phyloP scores from a whole-genome alignment of 2,329 filamentous ascomycete species.

The Pseudogymnoascus verrucosus region DNA sequence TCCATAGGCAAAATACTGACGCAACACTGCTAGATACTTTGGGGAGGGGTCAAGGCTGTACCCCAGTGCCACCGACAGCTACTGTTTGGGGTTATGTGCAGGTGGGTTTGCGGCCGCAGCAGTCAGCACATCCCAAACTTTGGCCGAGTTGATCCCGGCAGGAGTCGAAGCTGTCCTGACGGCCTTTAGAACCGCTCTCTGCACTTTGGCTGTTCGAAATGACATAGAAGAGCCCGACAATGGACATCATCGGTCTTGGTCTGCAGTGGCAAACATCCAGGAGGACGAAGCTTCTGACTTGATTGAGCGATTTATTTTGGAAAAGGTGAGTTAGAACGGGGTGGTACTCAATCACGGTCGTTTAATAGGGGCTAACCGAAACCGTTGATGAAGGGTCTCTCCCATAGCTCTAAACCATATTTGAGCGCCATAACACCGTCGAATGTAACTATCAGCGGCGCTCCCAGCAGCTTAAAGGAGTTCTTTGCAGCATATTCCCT shows the following conservation, averaged over 20 bases:
- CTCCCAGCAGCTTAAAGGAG: not conserved
- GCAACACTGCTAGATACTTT: not conserved
- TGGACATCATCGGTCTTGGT: slow-evolving; percentile 12
- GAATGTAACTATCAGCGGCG: slow-evolving; percentile 13
- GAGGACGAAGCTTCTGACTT: not conserved
- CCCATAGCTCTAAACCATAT: slow-evolving; percentile 1
- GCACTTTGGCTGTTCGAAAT: not conserved
- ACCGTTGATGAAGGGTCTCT: not conserved
- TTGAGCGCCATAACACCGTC: slow-evolving; percentile 7
- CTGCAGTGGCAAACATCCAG: not conserved
- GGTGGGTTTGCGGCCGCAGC: slow-evolving; percentile 24
- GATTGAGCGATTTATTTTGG: slow-evolving; percentile 4
- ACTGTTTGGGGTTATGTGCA: slow-evolving; percentile 21
- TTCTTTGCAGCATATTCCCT: slow-evolving; percentile 9
- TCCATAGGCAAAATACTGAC: not conserved
- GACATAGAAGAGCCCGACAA: not conserved
- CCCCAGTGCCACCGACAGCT: not conserved
- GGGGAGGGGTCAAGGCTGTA: not conserved
- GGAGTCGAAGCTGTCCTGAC: slow-evolving; percentile 22
- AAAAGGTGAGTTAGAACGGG: not conserved
- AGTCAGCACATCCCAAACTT: slow-evolving; percentile 19
- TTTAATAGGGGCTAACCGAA: not conserved
- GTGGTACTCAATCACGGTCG: not conserved
- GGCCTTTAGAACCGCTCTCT: slow-evolving; percentile 20
- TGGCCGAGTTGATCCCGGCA: slow-evolving; percentile 19